These are phyloP conservation scores for Asterochloris sp. DNA, from an alignment of 139 green algal genomes.

Conservation along the genomic window DNA sequence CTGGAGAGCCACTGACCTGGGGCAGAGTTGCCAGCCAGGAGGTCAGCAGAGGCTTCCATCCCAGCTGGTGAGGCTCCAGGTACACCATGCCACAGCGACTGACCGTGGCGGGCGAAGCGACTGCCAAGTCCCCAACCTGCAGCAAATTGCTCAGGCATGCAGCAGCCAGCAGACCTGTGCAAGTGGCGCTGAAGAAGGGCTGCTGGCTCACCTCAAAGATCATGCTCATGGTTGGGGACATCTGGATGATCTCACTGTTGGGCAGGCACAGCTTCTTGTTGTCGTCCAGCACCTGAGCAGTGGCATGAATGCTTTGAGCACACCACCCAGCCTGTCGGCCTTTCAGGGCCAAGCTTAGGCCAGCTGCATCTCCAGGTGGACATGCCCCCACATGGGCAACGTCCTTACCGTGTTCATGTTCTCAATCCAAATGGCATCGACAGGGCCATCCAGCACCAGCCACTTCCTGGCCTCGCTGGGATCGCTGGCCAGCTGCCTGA, in stretches of 20 bases:
- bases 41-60: conserved; percentile 59
- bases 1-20: background rate
- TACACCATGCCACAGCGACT: conserved; percentile 83
- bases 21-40: conserved; percentile 47
- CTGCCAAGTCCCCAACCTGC: conserved; percentile 64
- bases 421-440: conserved; percentile 85
- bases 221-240: conserved; percentile 79
- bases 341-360: too few relatives aligned
- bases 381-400: too few relatives aligned
- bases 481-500: conserved; percentile 52
- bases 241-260: conserved; percentile 83
- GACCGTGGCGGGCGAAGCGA: conserved; percentile 74
- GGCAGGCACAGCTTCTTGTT: conserved; percentile 86
- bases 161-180: background rate
- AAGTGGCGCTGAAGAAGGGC: background rate
- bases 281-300: conserved; percentile 63
- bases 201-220: conserved; percentile 74
- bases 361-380: too few relatives aligned
- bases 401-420: conserved; percentile 77
- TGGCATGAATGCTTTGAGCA: too few relatives aligned
- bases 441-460: conserved; percentile 73
- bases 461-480: conserved; percentile 42
- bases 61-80: conserved; percentile 70
- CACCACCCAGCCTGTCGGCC: too few relatives aligned
- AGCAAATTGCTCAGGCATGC: background rate